Evolutionary conservation across 106 monocot species (phyloP), one percentile per base, ranked within the genome.

Genomic region (Phalaenopsis aphrodite): DNA sequence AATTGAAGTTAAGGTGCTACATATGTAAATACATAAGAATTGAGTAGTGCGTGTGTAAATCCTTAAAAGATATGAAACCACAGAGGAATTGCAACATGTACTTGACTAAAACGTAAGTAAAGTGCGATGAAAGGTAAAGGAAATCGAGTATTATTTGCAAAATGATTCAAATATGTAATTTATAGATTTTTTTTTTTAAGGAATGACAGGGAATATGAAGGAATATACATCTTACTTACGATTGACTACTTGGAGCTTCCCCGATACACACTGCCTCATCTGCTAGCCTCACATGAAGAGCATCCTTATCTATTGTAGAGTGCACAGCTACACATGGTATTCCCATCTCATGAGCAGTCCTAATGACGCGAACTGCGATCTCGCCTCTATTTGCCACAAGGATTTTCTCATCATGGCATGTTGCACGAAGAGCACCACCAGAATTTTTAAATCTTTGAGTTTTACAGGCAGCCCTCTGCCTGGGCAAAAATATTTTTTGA

Each of bases 261-360:
- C 95, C 95, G 64, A 95, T 95, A 79, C 95, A 95, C 18, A 95
- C 91, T 15, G 93, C 87, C 71, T 95, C 95, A 83, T 95, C 95
- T 69, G 95, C 95, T 49, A 95, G 93, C 68, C 83, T 79, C 76
- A 95, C 95, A 39, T 95, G 95, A 83, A 95, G 93, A 75, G 95
- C 90, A 80, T 95, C 93, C 76, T 88, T 76, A 79, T 95, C 95
- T 82, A 93, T 93, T 75, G 95, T 95, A 6, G 95, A 95, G 83
- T 95, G 81, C 5, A 95, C 95, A 76, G 95, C 93, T 69, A 95
- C 95, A 90, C 95, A 95, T 38, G 93, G 93, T 72, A 95, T 95
- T 14, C 95, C 95, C 95, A 95, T 95, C 82, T 95, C 95, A 76
- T 95, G 95, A 76, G 95, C 95, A 79, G 93, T 95, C 71, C 95